phyloP scores from a whole-genome alignment of 306 rosid genomes.

The Crotalaria pallida region DNA sequence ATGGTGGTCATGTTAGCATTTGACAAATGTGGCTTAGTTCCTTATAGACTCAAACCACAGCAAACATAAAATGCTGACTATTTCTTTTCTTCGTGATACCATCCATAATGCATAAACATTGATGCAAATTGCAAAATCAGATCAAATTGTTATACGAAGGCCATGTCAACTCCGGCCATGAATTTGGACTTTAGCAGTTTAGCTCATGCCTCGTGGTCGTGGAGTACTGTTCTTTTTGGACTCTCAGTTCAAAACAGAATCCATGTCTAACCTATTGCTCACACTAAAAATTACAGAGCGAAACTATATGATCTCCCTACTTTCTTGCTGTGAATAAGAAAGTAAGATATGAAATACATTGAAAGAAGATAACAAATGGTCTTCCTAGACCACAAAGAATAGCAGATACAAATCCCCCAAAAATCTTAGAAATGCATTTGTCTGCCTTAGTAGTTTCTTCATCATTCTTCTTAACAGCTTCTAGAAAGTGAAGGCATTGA shows the following conservation, averaged over 20 bases:
- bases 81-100: neutral
- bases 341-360: neutral
- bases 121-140: slow-evolving; percentile 5
- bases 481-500: neutral
- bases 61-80: neutral
- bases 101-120: neutral
- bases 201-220: neutral
- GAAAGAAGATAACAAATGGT: slow-evolving; percentile 22
- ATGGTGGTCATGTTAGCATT: no score
- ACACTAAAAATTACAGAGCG: neutral
- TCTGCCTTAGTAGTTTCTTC: neutral
- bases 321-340: slow-evolving; percentile 12
- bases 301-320: neutral
- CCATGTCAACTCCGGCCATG: neutral
- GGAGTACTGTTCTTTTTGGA: slow-evolving; percentile 2
- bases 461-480: neutral
- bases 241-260: slow-evolving; percentile 18
- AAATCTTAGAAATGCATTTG: neutral
- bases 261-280: neutral
- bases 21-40: no score
- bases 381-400: slow-evolving; percentile 37
- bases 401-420: slow-evolving; percentile 8
- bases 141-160: slow-evolving; percentile 1
- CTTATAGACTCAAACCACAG: neutral
- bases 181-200: neutral